phyloP scores from a whole-genome alignment of 768 basidiomycete species.

The Hysterangium stoloniferum region DNA sequence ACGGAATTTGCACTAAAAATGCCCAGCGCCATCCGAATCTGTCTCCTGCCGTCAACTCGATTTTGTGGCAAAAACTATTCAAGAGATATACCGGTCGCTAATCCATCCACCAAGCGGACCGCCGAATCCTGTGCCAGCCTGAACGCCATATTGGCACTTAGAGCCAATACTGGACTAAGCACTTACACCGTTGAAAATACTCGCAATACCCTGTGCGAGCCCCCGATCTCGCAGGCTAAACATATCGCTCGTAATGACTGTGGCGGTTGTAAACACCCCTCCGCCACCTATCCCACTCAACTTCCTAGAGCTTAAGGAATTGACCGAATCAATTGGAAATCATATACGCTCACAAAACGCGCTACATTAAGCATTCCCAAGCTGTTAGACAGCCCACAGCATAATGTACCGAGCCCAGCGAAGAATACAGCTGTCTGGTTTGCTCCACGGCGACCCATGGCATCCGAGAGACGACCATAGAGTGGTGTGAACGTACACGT shows the following conservation, averaged over 20 bases:
- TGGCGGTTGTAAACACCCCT: constrained; percentile 61
- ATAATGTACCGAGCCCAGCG: constrained; percentile 52
- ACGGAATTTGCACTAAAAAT: constrained; percentile 64
- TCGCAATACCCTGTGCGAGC: constrained; percentile 61
- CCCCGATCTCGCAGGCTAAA: constrained; percentile 70
- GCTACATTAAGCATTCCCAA: constrained; percentile 68
- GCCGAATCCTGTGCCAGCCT: constrained; percentile 75
- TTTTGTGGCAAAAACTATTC: not conserved
- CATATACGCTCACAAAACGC: constrained; percentile 51
- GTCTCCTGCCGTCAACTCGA: not conserved
- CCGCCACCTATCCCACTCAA: constrained; percentile 75
- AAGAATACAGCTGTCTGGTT: constrained; percentile 57
- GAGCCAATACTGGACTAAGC: no score
- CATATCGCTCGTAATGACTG: constrained; percentile 78
- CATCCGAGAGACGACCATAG: constrained; percentile 74
- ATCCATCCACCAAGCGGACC: constrained; percentile 70
- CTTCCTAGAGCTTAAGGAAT: constrained; percentile 26
- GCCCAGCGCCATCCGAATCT: constrained; percentile 81
- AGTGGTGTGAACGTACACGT: constrained; percentile 78
- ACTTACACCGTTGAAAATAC: constrained; percentile 68
- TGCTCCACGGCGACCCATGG: constrained; percentile 63
- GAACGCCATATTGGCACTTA: no score
- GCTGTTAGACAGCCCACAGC: constrained; percentile 58
- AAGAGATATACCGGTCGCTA: constrained; percentile 45
- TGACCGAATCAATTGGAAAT: not conserved